Conservation (phyloP, 202 grass and related monocot genomes). For the Miscanthus sacchariflorus region DNA sequence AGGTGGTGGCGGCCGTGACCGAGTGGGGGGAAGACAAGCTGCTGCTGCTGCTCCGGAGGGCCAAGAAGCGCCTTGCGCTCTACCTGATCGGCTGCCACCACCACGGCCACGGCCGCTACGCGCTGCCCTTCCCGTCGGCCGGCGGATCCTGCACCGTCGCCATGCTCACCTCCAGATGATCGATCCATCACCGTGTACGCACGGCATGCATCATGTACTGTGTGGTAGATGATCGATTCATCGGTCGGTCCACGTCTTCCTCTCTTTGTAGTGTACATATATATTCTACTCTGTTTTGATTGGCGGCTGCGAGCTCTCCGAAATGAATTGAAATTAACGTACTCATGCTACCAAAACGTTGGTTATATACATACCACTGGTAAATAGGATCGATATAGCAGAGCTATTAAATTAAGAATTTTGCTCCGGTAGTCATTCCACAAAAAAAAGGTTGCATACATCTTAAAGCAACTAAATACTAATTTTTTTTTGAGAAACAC, state of each 20-base stretch:
- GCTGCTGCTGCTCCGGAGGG: slow-evolving; percentile 55
- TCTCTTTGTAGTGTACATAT: background rate
- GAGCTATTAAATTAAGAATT: too few species aligned
- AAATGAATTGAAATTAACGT: background rate
- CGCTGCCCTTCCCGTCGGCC: slow-evolving; percentile 29
- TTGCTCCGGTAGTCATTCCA: too few species aligned
- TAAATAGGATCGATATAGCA: too few species aligned
- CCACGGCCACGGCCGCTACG: slow-evolving; percentile 30
- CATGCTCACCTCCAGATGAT: slow-evolving; percentile 52
- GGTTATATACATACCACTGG: too few species aligned
- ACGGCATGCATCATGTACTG: background rate
- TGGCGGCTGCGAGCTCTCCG: background rate
- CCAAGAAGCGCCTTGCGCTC: slow-evolving; percentile 67
- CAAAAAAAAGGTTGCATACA: too few species aligned
- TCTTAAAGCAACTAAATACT: too few species aligned
- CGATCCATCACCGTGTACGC: background rate
- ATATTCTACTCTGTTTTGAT: too few species aligned
- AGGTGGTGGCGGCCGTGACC: slow-evolving; percentile 48
- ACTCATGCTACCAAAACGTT: background rate
- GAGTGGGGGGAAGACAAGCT: slow-evolving; percentile 70
- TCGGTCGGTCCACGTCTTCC: background rate
- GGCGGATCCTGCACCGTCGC: slow-evolving; percentile 24
- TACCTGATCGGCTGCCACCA: slow-evolving; percentile 73
- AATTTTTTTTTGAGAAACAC: too few species aligned
- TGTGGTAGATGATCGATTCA: background rate